phyloP scores from a whole-genome alignment of 2,329 filamentous ascomycete species.

The Aspergillus vadensis region DNA sequence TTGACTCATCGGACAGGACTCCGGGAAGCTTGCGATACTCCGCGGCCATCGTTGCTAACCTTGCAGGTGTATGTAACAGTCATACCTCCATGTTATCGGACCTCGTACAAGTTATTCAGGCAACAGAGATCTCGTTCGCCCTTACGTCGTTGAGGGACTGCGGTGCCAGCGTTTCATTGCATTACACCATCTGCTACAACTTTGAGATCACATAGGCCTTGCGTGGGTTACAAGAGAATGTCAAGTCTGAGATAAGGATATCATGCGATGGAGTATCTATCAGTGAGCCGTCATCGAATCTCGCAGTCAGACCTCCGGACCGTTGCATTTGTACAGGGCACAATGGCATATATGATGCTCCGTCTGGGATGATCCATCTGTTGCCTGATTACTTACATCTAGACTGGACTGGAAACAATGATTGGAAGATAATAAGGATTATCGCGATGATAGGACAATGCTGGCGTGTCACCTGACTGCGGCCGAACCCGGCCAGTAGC shows the following conservation, averaged over 20 bases:
- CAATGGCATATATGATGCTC: background rate
- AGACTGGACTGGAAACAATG: no score
- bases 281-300: background rate
- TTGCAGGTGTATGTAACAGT: background rate
- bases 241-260: background rate
- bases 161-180: background rate
- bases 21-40: background rate
- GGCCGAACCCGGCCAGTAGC: slow-evolving; percentile 19
- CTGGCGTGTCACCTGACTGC: slow-evolving; percentile 19
- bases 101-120: background rate
- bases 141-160: background rate
- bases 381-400: background rate
- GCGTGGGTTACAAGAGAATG: background rate
- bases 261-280: background rate
- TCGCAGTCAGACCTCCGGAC: background rate
- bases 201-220: background rate
- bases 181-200: background rate
- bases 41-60: background rate
- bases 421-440: background rate
- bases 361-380: background rate
- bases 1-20: background rate
- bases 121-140: background rate
- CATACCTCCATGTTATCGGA: background rate
- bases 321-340: background rate
- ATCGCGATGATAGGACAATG: background rate